Percentiles rank a stretch among this genome's conserved stretches.
Conservation (phyloP, 2,329 filamentous ascomycete genomes). For the Macrophomina pseudophaseolina region DNA sequence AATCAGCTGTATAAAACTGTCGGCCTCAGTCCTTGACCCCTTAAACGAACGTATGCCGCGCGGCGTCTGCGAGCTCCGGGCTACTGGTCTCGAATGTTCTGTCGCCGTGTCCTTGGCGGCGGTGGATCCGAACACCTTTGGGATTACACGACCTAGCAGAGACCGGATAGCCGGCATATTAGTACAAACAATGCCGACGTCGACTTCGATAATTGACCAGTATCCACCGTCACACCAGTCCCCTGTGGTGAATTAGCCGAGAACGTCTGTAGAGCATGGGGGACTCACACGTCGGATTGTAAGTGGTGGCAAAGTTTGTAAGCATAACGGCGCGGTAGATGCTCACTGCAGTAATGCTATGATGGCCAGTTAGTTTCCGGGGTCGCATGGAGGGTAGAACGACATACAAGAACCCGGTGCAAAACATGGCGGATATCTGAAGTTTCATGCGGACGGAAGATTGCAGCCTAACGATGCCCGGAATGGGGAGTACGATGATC, state of each 20-base stretch:
- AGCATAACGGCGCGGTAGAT: slow-evolving; percentile 9
- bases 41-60: background rate
- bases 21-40: background rate
- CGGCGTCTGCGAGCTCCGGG: background rate
- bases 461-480: background rate
- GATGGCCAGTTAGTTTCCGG: background rate
- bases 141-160: background rate
- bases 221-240: slow-evolving; percentile 8
- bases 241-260: background rate
- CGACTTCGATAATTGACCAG: slow-evolving; percentile 12
- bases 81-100: background rate
- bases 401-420: slow-evolving; percentile 12
- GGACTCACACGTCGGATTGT: slow-evolving; percentile 2
- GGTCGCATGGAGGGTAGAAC: no score
- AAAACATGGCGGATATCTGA: slow-evolving; percentile 9
- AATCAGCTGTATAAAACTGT: slow-evolving; percentile 4
- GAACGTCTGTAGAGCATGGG: background rate
- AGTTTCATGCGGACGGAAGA: slow-evolving; percentile 7
- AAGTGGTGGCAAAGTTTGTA: background rate
- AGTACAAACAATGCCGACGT: slow-evolving; percentile 1
- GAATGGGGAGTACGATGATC: slow-evolving; percentile 8
- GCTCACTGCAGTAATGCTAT: slow-evolving; percentile 8
- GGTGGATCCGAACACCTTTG: background rate
- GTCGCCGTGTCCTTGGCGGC: background rate
- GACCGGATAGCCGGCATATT: slow-evolving; percentile 1